Conservation (phyloP, 805 yeast genomes). For the Suhomyces canberraensis region DNA sequence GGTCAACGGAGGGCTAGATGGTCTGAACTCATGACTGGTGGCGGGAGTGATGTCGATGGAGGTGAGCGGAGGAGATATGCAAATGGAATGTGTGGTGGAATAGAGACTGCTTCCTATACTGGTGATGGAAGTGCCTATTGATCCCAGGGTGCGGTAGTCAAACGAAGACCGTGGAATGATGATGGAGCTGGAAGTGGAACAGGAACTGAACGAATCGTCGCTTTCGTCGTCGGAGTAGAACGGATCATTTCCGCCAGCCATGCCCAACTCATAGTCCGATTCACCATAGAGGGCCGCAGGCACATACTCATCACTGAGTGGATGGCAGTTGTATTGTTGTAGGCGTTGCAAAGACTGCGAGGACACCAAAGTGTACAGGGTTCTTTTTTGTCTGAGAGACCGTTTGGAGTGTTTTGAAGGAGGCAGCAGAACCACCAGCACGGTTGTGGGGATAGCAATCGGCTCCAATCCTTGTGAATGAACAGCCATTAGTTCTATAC, state of each 20-base stretch:
- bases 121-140: not conserved
- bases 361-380: conserved; percentile 4
- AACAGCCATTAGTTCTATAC: conserved; percentile 1
- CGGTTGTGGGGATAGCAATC: conserved; percentile 2
- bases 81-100: not conserved
- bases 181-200: conserved; percentile 2
- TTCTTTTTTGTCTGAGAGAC: not conserved
- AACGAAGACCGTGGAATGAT: not conserved
- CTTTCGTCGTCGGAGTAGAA: conserved; percentile 6
- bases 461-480: conserved; percentile 2
- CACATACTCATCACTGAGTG: conserved; percentile 8
- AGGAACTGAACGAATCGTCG: conserved; percentile 6
- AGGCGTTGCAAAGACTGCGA: conserved; percentile 3
- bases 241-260: not conserved
- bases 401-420: not conserved
- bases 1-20: conserved; percentile 1
- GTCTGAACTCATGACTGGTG: conserved; percentile 1
- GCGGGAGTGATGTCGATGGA: not conserved
- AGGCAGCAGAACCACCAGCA: not conserved
- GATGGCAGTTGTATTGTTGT: conserved; percentile 3
- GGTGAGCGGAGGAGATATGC: conserved; percentile 2
- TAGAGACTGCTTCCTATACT: not conserved
- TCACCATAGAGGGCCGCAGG: conserved; percentile 1
- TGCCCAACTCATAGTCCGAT: conserved; percentile 1
- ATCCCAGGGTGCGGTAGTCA: not conserved